phyloP scores from a whole-genome alignment of 176 grass and related monocot species.

The Thalia dealbata region DNA sequence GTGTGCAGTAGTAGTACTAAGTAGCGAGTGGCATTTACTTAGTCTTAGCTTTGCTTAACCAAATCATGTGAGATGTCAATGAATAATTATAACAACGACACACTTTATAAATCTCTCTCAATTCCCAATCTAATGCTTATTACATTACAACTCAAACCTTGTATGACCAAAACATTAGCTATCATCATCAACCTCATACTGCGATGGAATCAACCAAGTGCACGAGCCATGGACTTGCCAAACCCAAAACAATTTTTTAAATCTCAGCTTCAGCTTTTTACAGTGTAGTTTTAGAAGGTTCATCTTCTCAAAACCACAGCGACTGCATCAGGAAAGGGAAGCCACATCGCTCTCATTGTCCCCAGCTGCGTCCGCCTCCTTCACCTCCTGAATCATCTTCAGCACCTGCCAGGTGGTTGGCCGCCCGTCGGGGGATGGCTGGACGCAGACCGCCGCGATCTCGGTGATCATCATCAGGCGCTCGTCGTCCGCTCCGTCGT shows the following conservation, averaged over 20 bases:
- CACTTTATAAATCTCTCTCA: too few relatives aligned
- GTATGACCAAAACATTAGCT: not conserved
- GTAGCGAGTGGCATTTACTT: too few relatives aligned
- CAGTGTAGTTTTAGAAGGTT: not conserved
- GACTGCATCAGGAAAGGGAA: conserved; percentile 38
- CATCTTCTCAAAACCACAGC: not conserved
- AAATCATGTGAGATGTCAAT: too few relatives aligned
- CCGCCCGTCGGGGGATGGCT: conserved; percentile 54
- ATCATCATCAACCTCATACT: too few relatives aligned
- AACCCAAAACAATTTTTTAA: not conserved
- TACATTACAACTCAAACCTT: not conserved
- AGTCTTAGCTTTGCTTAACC: too few relatives aligned
- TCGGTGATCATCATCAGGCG: conserved; percentile 67
- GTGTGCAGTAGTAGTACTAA: too few relatives aligned
- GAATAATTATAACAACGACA: too few relatives aligned
- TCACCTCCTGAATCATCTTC: conserved; percentile 99
- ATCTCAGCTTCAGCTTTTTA: not conserved
- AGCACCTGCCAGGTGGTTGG: conserved; percentile 94
- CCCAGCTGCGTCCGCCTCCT: conserved; percentile 43
- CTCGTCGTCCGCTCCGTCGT: conserved; percentile 52
- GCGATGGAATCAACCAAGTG: not conserved
- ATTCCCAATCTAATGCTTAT: not conserved
- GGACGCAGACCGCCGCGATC: conserved; percentile 55
- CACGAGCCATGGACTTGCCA: not conserved
- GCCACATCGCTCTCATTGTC: conserved; percentile 72